These are phyloP conservation scores for Scleromitrula shiraiana DNA, from an alignment of 2,329 filamentous ascomycete genomes.

Conservation along the genomic window DNA sequence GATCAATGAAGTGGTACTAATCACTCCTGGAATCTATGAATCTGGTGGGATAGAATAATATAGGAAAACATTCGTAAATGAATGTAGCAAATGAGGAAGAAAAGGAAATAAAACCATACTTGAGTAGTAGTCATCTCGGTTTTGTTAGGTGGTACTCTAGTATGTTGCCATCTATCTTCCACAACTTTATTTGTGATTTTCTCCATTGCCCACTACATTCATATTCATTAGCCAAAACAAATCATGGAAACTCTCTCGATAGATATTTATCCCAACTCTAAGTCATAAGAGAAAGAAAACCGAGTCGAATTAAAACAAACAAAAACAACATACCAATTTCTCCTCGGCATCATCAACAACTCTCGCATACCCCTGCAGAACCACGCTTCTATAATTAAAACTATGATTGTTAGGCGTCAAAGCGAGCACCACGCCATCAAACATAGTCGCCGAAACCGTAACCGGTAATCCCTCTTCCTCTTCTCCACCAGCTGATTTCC, in stretches of 20 bases:
- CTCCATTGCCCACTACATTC: slow-evolving; percentile 56
- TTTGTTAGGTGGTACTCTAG: slow-evolving; percentile 60
- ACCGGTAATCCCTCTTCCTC: slow-evolving; percentile 53
- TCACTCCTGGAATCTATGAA: too few relatives aligned
- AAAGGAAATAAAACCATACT: background rate
- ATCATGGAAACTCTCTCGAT: background rate
- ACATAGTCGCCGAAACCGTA: slow-evolving; percentile 61
- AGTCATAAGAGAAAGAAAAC: background rate
- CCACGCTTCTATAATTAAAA: slow-evolving; percentile 73
- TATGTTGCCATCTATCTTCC: slow-evolving; percentile 58
- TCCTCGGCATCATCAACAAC: slow-evolving; percentile 61
- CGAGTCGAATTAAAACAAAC: background rate
- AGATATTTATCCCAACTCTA: background rate
- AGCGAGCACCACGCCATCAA: slow-evolving; percentile 74
- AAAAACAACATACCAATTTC: slow-evolving; percentile 39
- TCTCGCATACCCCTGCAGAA: slow-evolving; percentile 66
- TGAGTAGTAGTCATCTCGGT: slow-evolving; percentile 66
- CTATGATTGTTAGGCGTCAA: slow-evolving; percentile 74
- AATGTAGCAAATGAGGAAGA: background rate
- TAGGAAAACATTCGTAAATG: too few relatives aligned
- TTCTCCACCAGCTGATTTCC: background rate
- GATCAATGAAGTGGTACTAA: too few relatives aligned
- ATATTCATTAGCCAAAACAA: background rate
- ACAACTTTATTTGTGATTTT: slow-evolving; percentile 70
- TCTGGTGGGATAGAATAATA: too few relatives aligned